Base-by-base conservation (phyloP, 345 rosid species). In the Murraya koenigii region DNA sequence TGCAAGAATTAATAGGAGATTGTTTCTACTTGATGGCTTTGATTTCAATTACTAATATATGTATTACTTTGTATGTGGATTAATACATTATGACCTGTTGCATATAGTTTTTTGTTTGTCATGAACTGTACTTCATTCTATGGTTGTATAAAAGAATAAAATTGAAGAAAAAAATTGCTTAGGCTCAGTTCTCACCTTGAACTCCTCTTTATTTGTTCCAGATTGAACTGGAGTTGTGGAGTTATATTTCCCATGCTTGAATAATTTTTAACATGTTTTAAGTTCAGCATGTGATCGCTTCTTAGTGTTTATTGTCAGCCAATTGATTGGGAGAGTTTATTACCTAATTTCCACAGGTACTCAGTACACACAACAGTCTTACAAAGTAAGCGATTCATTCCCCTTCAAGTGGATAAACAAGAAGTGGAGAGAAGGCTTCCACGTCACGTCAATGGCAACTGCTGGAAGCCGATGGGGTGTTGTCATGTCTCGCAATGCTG, bases 391-490 rank as follows among this genome's bases (percentile, higher is more conserved):
- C 1, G 99, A 96, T 62, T 89, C 97, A 54, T 97, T 94, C 85
- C 99, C 99, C 3, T 97, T 88, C 78, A 94, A 97, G 83, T 97
- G 98, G 97, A 93, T 97, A 74, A 97, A 93, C 91, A 97, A 93
- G 85, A 97, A 97, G 83, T 97, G 99, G 99, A 93, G 92, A 86
- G 99, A 97, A 83, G 99, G 97, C 13, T 97, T 97, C 81, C 90
- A 90, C 67, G 98, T 97, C n/a, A 97, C 99, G 77, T 84, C 98
- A 26, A 97, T 97, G 99, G 92, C 97, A 74, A 97, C 99, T 66
- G 93, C 99, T 69, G 98, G 97, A 72, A 94, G 86, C 76, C 86
- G 97, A 75, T 97, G 98, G 99, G 98, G 93, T 65, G 90, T 97
- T 67, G 99, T 97, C 70, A 93, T 97, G 99, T 97, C 99, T 83